These are phyloP conservation scores for Fusarium sterilihyphosum DNA, from an alignment of 2,329 filamentous ascomycete species.

Conservation along the genomic window DNA sequence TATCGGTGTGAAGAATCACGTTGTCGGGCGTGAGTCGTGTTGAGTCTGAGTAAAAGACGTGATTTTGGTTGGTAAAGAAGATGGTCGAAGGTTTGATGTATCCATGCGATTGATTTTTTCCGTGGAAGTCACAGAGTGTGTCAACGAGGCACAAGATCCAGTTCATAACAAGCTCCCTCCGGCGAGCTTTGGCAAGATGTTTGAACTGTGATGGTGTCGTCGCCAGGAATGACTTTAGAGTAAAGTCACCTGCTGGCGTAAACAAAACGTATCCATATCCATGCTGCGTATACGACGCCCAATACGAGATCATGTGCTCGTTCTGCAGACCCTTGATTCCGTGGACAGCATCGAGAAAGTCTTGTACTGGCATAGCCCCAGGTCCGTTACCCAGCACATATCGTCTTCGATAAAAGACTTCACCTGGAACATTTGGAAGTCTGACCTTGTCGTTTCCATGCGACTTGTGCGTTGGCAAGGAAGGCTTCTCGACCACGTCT, in stretches of 20 bases:
- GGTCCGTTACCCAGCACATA: slow-evolving; percentile 59
- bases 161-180: slow-evolving; percentile 70
- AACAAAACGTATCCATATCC: slow-evolving; percentile 73
- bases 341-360: slow-evolving; percentile 70
- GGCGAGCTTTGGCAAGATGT: slow-evolving; percentile 67
- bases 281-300: slow-evolving; percentile 75
- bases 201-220: slow-evolving; percentile 71
- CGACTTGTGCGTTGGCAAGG: slow-evolving; percentile 49
- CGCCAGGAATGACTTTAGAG: slow-evolving; percentile 72
- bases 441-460: slow-evolving; percentile 66
- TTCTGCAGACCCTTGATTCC: slow-evolving; percentile 69
- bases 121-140: slow-evolving; percentile 74
- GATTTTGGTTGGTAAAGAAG: slow-evolving; percentile 71
- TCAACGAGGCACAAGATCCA: slow-evolving; percentile 81
- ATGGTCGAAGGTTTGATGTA: slow-evolving; percentile 78
- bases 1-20: slow-evolving; percentile 54
- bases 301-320: slow-evolving; percentile 75
- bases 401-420: slow-evolving; percentile 66
- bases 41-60: slow-evolving; percentile 74
- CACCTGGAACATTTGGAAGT: slow-evolving; percentile 69
- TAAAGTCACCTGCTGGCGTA: slow-evolving; percentile 73
- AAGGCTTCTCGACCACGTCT: slow-evolving; percentile 70
- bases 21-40: slow-evolving; percentile 57
- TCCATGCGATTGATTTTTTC: slow-evolving; percentile 69
- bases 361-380: slow-evolving; percentile 59